A percentile compares a stretch with the other conserved stretches of the same genome.
Conservation (phyloP, 306 rosid species). For the Sophora flavescens region DNA sequence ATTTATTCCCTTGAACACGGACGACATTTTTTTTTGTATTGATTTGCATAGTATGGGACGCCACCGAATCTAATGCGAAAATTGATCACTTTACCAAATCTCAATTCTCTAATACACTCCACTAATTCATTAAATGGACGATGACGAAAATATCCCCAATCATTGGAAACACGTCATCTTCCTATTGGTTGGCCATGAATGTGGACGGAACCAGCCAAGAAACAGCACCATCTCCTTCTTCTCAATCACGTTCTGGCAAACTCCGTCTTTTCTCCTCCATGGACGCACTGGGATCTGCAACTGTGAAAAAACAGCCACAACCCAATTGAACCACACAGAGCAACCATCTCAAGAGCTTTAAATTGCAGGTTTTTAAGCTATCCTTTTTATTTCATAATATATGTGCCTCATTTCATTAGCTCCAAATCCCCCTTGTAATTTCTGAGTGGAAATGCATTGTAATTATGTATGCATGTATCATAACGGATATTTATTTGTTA, state of each 20-base stretch:
- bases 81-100: neutral
- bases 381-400: neutral
- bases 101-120: no score
- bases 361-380: constrained; percentile 40
- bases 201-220: neutral
- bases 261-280: constrained; percentile 14
- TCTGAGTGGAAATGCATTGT: neutral
- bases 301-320: constrained; percentile 25
- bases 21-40: no score
- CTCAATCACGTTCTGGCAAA: neutral
- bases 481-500: constrained; percentile 12
- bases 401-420: neutral
- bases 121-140: no score
- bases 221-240: neutral
- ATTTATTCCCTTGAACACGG: neutral
- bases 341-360: constrained; percentile 6
- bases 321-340: constrained; percentile 3
- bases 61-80: constrained; percentile 18
- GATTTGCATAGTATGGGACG: neutral
- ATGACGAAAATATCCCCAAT: neutral
- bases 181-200: neutral
- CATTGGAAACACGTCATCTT: neutral
- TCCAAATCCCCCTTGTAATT: constrained; percentile 6
- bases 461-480: neutral
- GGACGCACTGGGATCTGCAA: constrained; percentile 42